These are phyloP conservation scores for Alnus glutinosa DNA, from an alignment of 306 rosid genomes.

Conservation along the genomic window DNA sequence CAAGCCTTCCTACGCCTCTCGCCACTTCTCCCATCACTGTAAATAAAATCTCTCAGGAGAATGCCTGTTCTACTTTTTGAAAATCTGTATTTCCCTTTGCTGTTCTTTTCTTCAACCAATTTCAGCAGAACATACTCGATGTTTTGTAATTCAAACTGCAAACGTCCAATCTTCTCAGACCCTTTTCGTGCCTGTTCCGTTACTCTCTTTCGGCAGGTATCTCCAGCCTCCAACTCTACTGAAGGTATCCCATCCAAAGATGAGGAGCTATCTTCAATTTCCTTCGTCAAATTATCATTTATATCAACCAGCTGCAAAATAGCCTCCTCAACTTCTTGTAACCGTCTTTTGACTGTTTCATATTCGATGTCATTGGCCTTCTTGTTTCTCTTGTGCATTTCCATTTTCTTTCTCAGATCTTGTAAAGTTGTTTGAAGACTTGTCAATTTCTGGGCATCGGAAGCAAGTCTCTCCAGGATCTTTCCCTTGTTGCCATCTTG, in stretches of 20 bases:
- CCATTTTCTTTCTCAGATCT: slow-evolving; percentile 68
- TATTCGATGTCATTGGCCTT: slow-evolving; percentile 49
- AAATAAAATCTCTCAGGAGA: slow-evolving; percentile 73
- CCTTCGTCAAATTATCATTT: slow-evolving; percentile 62
- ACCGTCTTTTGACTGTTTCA: slow-evolving; percentile 65
- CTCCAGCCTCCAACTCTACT: slow-evolving; percentile 49
- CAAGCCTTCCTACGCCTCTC: slow-evolving; percentile 57
- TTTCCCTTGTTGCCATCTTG: slow-evolving; percentile 64
- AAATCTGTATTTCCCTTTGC: slow-evolving; percentile 60
- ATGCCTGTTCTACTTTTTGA: slow-evolving; percentile 63
- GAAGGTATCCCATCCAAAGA: slow-evolving; percentile 39
- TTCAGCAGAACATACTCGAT: slow-evolving; percentile 70
- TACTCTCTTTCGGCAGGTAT: slow-evolving; percentile 40
- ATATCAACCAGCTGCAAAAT: slow-evolving; percentile 55
- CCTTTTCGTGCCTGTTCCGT: slow-evolving; percentile 69
- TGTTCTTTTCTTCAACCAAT: slow-evolving; percentile 60
- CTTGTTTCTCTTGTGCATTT: slow-evolving; percentile 50
- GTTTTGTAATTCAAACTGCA: slow-evolving; percentile 90
- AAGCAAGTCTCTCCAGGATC: slow-evolving; percentile 71
- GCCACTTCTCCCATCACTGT: slow-evolving; percentile 50
- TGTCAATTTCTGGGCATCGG: slow-evolving; percentile 65
- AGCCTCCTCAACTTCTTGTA: slow-evolving; percentile 75
- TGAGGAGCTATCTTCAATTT: slow-evolving; percentile 50
- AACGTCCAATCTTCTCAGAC: slow-evolving; percentile 72
- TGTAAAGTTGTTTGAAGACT: slow-evolving; percentile 51